These are phyloP conservation scores for Paraleonurus japonicus DNA, from an alignment of 257 asterid genomes.

Conservation along the genomic window DNA sequence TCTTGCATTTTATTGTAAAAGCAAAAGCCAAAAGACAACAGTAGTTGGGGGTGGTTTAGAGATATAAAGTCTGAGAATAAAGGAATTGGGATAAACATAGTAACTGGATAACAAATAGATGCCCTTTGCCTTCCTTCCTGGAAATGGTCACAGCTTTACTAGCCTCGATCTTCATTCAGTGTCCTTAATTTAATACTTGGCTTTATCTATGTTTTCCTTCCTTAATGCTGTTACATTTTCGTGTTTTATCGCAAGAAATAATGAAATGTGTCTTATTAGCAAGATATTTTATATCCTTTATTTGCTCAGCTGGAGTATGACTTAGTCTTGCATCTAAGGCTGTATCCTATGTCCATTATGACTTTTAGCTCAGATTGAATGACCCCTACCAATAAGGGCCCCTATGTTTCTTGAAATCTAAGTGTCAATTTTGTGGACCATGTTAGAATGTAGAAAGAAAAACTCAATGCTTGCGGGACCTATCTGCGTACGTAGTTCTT, in stretches of 20 bases:
- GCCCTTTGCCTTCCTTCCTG: slow-evolving; percentile 14
- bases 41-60: background rate
- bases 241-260: background rate
- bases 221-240: background rate
- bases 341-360: background rate
- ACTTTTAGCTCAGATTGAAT: background rate
- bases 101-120: slow-evolving; percentile 1
- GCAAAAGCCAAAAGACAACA: background rate
- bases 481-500: background rate
- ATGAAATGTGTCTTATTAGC: background rate
- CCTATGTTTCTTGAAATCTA: background rate
- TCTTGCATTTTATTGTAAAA: background rate
- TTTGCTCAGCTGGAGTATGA: background rate
- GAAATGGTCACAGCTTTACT: background rate
- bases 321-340: background rate
- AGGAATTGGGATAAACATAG: background rate
- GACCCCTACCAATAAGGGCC: background rate
- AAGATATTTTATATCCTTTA: background rate
- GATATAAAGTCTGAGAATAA: slow-evolving; percentile 1
- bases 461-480: background rate
- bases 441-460: background rate
- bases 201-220: background rate
- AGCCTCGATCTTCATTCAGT: background rate
- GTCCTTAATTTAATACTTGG: slow-evolving; percentile 16
- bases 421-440: background rate